Evolutionary conservation across 169 alveolate species (phyloP).

Genomic region (Besnoitia besnoiti): DNA sequence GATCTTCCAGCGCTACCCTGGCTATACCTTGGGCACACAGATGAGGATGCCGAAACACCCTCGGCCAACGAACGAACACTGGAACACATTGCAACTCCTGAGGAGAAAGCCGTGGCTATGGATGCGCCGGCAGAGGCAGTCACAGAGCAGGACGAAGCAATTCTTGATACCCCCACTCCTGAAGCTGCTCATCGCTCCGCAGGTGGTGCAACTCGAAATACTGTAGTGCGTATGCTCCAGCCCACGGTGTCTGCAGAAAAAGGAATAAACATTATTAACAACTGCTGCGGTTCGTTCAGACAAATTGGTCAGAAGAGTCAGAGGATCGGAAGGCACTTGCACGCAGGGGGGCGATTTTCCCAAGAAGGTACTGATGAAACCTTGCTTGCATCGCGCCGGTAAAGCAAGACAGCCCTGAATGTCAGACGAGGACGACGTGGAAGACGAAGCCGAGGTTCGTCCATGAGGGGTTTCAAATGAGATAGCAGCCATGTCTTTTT

Average conservation of each 20-base stretch:
- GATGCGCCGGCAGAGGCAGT: neutral
- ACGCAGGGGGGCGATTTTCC: constrained; percentile 2
- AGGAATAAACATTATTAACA: neutral
- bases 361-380: neutral
- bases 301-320: neutral
- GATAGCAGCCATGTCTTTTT: neutral
- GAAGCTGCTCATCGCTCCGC: neutral
- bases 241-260: neutral
- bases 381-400: neutral
- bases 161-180: neutral
- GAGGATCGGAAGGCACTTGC: neutral
- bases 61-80: neutral
- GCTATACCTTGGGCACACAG: neutral
- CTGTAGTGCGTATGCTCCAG: neutral
- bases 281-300: constrained; percentile 31
- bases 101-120: constrained; percentile 7
- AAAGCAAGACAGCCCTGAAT: neutral
- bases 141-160: neutral
- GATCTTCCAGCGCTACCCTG: neutral
- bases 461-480: neutral
- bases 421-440: constrained; percentile 13
- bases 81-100: neutral
- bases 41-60: constrained; percentile 28
- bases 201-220: neutral
- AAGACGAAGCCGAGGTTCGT: constrained; percentile 35